Evolutionary conservation across 73 alveolate genomes (phyloP).

Genomic region (Effrenium voratum): DNA sequence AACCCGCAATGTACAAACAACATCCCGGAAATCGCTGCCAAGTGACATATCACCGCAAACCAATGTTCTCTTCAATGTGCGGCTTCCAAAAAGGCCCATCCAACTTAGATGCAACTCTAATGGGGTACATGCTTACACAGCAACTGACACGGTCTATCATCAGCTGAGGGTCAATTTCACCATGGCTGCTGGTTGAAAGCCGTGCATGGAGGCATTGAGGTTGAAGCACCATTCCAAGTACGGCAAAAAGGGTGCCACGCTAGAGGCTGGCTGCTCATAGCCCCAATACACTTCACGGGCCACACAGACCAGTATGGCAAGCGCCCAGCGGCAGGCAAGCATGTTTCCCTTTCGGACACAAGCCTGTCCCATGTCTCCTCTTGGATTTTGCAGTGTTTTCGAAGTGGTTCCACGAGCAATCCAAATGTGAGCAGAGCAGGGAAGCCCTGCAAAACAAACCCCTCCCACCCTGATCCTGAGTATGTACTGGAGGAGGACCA

Average conservation of each 20-base stretch:
- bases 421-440: conserved; percentile 7
- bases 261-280: neutral
- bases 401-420: neutral
- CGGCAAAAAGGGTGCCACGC: neutral
- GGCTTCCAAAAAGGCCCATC: neutral
- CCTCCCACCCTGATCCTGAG: neutral
- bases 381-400: neutral
- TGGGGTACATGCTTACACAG: neutral
- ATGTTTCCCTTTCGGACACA: neutral
- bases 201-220: neutral
- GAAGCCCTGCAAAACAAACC: neutral
- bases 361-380: neutral
- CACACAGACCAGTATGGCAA: neutral
- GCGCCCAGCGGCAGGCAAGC: neutral
- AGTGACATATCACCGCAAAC: neutral
- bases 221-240: neutral
- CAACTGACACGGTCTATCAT: neutral
- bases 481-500: neutral
- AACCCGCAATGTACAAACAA: neutral
- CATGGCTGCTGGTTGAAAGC: neutral
- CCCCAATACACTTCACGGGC: neutral
- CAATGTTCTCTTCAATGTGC: neutral
- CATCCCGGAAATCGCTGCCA: neutral
- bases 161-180: neutral
- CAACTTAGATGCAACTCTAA: neutral